Evolutionary conservation across 2,329 filamentous ascomycete genomes (phyloP).

Genomic region (Epichloe festucae): DNA sequence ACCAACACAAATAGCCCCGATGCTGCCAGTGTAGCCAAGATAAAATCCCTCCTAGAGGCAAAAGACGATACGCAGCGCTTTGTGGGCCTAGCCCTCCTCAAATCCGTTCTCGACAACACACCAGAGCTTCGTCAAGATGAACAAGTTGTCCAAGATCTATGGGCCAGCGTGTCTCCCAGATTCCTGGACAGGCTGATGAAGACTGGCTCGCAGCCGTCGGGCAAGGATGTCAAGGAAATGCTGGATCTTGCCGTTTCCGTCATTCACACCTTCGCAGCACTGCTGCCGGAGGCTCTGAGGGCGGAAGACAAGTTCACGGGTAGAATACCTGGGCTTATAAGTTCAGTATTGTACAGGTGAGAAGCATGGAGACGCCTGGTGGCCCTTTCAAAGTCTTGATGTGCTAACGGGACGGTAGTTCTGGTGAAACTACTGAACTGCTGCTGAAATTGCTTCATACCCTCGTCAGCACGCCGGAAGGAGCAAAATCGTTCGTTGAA

Average conservation of each 20-base stretch:
- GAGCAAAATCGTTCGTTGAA: constrained; percentile 34
- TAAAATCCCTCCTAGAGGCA: constrained; percentile 41
- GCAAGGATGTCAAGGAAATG: constrained; percentile 43
- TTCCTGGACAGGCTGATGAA: constrained; percentile 52
- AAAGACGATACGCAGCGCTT: constrained; percentile 57
- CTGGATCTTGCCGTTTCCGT: constrained; percentile 50
- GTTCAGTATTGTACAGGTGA: constrained; percentile 41
- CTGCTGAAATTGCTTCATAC: constrained; percentile 45
- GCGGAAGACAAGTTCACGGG: constrained; percentile 34
- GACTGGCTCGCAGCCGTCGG: constrained; percentile 31
- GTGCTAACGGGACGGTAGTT: constrained; percentile 15
- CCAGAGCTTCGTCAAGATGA: constrained; percentile 36
- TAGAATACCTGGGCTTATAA: constrained; percentile 40
- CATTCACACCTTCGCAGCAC: constrained; percentile 45
- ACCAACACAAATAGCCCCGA: background rate
- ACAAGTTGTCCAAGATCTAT: constrained; percentile 33
- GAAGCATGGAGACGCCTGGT: background rate
- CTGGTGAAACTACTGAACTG: constrained; percentile 36
- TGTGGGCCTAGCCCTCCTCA: constrained; percentile 52
- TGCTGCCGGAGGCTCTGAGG: constrained; percentile 38
- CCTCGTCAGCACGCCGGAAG: constrained; percentile 38
- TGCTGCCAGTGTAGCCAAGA: constrained; percentile 26
- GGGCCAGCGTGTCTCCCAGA: constrained; percentile 46
- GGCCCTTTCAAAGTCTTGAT: too few relatives aligned
- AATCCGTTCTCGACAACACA: constrained; percentile 51